Evolutionary conservation across 1,284 basidiomycete species (phyloP), one percentile per base, ranked within the genome.

Genomic region (Phellopilus nigrolimitatus): DNA sequence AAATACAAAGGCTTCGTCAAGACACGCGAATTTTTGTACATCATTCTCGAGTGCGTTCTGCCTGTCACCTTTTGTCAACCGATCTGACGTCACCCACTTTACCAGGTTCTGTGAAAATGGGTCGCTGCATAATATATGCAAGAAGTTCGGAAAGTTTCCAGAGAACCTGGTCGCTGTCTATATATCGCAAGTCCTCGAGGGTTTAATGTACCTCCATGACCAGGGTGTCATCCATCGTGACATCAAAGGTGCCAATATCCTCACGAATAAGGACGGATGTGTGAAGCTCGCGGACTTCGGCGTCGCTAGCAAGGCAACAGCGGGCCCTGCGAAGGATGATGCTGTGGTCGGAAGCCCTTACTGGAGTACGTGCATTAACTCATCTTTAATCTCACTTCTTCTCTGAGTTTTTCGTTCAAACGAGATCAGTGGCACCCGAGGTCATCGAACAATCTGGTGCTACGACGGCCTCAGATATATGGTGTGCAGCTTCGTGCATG

Each of bases 1-100:
- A 97, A 98, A 70, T 98, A 98, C 74, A 95, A 97, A 64, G 94
- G 95, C 15, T 98, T 95, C 62, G 91, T 94, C 65, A 95, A 95
- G 72, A 95, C 93, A 49, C 82, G 84, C 52, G 91, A 97, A 64
- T 93, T 84, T 66, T 75, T 98, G 56, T 97, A 95, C 70, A 98
- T 99, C 70, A 93, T 99, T 59, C 79, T 98, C 51, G 95, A 97
- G 84, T 92, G 57, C 54, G 77, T 64, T 37, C 44, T 36, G 62
- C 61, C 19, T 6, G 17, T 30, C 43, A 30, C 43, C 49, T 15
- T 39, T 28, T 36, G 34, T n/a, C 37, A 21, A 31, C 19, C 33
- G 27, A 45, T 25, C 36, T 30, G 43, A 49, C 42, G 53, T 40
- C 27, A 47, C 53, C 15, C 15, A 19, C 27, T 37, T 49, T 45